Evolutionary conservation across 129 eudicot species (phyloP).

Genomic region (Heracleum sosnowskyi): DNA sequence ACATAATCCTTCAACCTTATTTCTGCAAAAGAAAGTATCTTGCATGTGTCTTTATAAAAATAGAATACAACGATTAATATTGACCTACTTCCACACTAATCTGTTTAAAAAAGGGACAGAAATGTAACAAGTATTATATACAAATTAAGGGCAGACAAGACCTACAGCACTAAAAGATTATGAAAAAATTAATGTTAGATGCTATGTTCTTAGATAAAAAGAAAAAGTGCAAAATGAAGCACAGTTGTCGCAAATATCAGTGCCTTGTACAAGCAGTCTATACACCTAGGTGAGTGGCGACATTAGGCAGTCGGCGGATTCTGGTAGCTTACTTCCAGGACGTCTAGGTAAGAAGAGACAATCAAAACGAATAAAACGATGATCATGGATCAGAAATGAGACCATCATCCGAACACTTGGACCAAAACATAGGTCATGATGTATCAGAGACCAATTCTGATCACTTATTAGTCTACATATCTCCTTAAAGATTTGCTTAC

Average conservation of each 20-base stretch:
- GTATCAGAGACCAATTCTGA: neutral
- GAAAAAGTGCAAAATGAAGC: neutral
- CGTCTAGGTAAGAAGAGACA: neutral
- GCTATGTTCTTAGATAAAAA: neutral
- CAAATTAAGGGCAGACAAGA: neutral
- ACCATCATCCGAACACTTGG: neutral
- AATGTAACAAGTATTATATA: neutral
- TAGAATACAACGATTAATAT: neutral
- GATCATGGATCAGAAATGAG: neutral
- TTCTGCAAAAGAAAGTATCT: neutral
- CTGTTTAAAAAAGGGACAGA: neutral
- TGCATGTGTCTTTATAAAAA: neutral
- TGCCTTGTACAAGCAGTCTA: neutral
- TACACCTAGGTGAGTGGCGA: neutral
- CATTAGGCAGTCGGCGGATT: neutral
- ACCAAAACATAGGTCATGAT: neutral
- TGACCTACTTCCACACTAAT: neutral
- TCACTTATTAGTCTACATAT: neutral
- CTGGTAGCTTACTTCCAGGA: neutral
- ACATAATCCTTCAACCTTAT: neutral
- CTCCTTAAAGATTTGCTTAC: no score
- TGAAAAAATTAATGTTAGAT: no score
- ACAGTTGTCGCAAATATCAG: neutral
- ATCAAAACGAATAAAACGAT: neutral
- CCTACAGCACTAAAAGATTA: neutral